phyloP scores from a whole-genome alignment of 805 yeast species.

The Suhomyces sp. region DNA sequence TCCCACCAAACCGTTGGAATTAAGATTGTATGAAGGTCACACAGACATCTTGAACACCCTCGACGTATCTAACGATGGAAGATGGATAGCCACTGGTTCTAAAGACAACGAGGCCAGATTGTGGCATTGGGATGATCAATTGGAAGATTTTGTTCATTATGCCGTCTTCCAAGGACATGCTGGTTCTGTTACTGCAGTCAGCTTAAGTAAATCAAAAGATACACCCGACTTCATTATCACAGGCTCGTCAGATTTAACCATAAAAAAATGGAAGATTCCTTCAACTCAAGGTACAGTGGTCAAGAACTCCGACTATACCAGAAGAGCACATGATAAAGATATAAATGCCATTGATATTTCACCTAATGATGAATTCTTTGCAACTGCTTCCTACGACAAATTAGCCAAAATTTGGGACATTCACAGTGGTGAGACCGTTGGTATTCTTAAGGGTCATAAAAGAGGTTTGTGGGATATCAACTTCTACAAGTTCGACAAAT shows the following conservation, averaged over 20 bases:
- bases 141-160: constrained; percentile 41
- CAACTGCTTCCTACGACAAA: constrained; percentile 93
- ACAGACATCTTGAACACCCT: constrained; percentile 78
- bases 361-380: constrained; percentile 86
- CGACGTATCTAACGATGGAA: constrained; percentile 76
- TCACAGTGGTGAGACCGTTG: constrained; percentile 82
- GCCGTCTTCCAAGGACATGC: constrained; percentile 83
- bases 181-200: constrained; percentile 80
- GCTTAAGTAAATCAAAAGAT: constrained; percentile 57
- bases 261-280: constrained; percentile 83
- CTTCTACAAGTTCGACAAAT: constrained; percentile 77
- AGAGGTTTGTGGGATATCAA: constrained; percentile 93
- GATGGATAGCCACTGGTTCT: constrained; percentile 89
- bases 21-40: constrained; percentile 74
- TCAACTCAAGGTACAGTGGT: constrained; percentile 36
- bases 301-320: constrained; percentile 75
- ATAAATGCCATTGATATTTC: constrained; percentile 86
- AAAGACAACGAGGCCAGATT: constrained; percentile 84
- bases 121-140: constrained; percentile 64
- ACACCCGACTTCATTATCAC: constrained; percentile 73
- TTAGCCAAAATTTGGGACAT: constrained; percentile 87
- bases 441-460: constrained; percentile 83
- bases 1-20: constrained; percentile 58
- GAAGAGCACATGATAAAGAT: constrained; percentile 96
- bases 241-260: constrained; percentile 80